Evolutionary conservation across 2,329 filamentous ascomycete genomes (phyloP).

Genomic region (Alternaria gaisen): DNA sequence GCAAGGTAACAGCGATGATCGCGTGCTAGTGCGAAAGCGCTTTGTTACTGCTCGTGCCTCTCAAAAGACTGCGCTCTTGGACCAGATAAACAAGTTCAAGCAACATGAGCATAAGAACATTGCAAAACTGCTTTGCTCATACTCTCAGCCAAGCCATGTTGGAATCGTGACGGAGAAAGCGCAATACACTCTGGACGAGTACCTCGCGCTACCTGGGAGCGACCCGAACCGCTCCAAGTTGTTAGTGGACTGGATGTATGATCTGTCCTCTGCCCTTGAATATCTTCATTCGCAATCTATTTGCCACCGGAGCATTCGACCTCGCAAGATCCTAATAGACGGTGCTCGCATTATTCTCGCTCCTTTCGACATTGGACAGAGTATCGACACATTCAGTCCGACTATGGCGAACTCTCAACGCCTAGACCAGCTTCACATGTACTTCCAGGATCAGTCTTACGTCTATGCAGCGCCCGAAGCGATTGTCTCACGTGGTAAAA

Average conservation of each 20-base stretch:
- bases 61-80: slow-evolving; percentile 47
- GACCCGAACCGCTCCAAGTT: slow-evolving; percentile 45
- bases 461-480: slow-evolving; percentile 52
- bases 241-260: slow-evolving; percentile 53
- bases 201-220: slow-evolving; percentile 39
- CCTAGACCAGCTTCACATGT: slow-evolving; percentile 41
- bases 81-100: slow-evolving; percentile 51
- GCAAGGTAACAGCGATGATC: slow-evolving; percentile 46
- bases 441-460: slow-evolving; percentile 48
- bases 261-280: slow-evolving; percentile 50
- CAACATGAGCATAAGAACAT: slow-evolving; percentile 52
- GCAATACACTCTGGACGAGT: slow-evolving; percentile 52
- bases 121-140: slow-evolving; percentile 49
- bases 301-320: slow-evolving; percentile 50
- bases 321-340: slow-evolving; percentile 52
- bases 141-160: slow-evolving; percentile 49
- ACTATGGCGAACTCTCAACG: slow-evolving; percentile 39
- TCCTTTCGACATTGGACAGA: slow-evolving; percentile 49
- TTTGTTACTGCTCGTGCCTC: slow-evolving; percentile 47
- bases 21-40: slow-evolving; percentile 48
- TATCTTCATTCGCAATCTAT: slow-evolving; percentile 51
- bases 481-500: slow-evolving; percentile 47
- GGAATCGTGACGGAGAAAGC: slow-evolving; percentile 47
- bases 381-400: slow-evolving; percentile 40
- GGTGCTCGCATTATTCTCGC: slow-evolving; percentile 46